Evolutionary conservation across 441 rosid genomes (phyloP).

Genomic region (Dalechampia spathulata): DNA sequence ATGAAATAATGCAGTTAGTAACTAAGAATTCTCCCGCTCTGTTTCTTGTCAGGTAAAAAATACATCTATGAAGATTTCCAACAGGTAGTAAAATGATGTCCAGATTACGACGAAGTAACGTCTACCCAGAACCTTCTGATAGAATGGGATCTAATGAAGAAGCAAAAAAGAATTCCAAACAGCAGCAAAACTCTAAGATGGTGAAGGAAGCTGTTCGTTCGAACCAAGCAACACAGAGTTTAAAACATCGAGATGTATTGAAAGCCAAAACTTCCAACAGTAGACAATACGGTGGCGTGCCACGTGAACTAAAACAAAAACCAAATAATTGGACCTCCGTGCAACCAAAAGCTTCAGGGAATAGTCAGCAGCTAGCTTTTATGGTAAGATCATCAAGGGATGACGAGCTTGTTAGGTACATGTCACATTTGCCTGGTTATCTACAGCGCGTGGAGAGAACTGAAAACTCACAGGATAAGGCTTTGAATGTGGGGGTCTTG

Average conservation of each 20-base stretch:
- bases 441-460: slow-evolving; percentile 41
- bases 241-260: slow-evolving; percentile 28
- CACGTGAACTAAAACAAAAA: slow-evolving; percentile 22
- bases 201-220: slow-evolving; percentile 28
- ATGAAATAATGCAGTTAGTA: too few relatives aligned
- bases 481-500: slow-evolving; percentile 73
- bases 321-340: too few relatives aligned
- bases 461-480: slow-evolving; percentile 48
- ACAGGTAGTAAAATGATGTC: slow-evolving; percentile 20
- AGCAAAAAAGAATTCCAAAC: slow-evolving; percentile 27
- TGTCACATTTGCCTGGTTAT: slow-evolving; percentile 70
- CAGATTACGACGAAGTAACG: slow-evolving; percentile 16
- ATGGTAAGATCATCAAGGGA: slow-evolving; percentile 26
- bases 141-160: too few relatives aligned
- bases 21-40: too few relatives aligned
- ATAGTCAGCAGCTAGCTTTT: slow-evolving; percentile 13
- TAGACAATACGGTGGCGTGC: slow-evolving; percentile 15
- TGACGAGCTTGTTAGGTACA: slow-evolving; percentile 61
- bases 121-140: slow-evolving; percentile 9
- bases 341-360: too few relatives aligned
- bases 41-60: too few relatives aligned
- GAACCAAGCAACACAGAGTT: slow-evolving; percentile 15
- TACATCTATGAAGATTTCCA: too few relatives aligned
- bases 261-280: slow-evolving; percentile 19
- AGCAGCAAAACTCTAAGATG: slow-evolving; percentile 27